phyloP scores from a whole-genome alignment of 2,329 filamentous ascomycete genomes.

The Thermothelomyces thermophilus region DNA sequence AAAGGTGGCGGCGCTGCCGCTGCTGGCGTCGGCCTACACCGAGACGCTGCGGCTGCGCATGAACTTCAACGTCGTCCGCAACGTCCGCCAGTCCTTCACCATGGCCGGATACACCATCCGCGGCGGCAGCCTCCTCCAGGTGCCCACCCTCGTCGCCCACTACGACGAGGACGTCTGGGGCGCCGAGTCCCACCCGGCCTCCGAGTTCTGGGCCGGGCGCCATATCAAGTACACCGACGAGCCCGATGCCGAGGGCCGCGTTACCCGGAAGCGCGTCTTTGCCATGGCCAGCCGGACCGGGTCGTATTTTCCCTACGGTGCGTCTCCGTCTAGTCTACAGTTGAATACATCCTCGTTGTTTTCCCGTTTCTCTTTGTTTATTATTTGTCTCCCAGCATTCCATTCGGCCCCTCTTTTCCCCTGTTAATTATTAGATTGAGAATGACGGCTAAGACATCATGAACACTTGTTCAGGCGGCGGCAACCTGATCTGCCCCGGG shows the following conservation, averaged over 20 bases:
- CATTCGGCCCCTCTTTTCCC: too few relatives aligned
- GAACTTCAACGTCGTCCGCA: conserved; percentile 18
- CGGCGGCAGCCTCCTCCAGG: conserved; percentile 17
- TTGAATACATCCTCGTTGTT: too few relatives aligned
- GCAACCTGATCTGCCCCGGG: conserved; percentile 32
- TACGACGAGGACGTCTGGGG: conserved; percentile 26
- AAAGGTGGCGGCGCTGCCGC: conserved; percentile 8
- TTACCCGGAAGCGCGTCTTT: background rate
- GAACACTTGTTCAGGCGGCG: conserved; percentile 20
- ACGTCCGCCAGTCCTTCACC: conserved; percentile 5
- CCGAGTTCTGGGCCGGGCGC: conserved; percentile 23
- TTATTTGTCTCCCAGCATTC: too few relatives aligned
- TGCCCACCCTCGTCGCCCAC: conserved; percentile 17
- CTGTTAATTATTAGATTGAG: background rate
- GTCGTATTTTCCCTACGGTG: background rate
- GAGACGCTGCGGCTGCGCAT: conserved; percentile 23
- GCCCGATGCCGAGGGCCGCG: background rate
- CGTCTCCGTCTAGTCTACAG: too few relatives aligned
- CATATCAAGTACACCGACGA: conserved; percentile 14
- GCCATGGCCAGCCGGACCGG: background rate
- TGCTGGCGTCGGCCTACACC: conserved; percentile 23
- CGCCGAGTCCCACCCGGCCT: conserved; percentile 15
- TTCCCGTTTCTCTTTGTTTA: too few relatives aligned
- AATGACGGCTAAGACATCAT: background rate
- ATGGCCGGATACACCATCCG: conserved; percentile 15